A percentile compares a stretch with the other conserved stretches of the same genome.
These are phyloP conservation scores for Oryza meridionalis DNA, from an alignment of 176 grass and related monocot genomes.

Conservation along the genomic window DNA sequence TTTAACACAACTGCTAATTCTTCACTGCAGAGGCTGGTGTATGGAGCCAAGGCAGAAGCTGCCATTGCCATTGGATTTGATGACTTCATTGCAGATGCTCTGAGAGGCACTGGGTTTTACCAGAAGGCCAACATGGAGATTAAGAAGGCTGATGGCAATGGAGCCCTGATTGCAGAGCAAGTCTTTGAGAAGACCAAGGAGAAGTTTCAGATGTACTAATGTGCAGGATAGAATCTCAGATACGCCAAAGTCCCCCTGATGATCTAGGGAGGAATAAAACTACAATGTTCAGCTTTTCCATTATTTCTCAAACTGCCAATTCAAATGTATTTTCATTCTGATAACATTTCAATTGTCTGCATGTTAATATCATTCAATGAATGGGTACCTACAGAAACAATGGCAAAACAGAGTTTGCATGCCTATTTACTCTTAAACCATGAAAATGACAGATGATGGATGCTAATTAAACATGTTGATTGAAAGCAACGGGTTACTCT, in stretches of 20 bases:
- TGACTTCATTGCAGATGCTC: conserved; percentile 83
- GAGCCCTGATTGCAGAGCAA: conserved; percentile 72
- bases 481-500: not conserved
- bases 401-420: not conserved
- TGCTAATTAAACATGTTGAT: not conserved
- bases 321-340: not conserved
- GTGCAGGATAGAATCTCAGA: not conserved
- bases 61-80: conserved; percentile 84
- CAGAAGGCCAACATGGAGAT: conserved; percentile 80
- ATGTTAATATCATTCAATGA: not conserved
- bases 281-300: not conserved
- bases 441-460: not conserved
- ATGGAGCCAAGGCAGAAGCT: conserved; percentile 85
- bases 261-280: conserved; percentile 10
- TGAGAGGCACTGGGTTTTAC: conserved; percentile 77
- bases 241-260: conserved; percentile 21
- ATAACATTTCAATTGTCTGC: not conserved
- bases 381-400: not conserved
- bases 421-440: not conserved
- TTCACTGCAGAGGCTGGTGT: conserved; percentile 67
- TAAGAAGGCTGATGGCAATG: conserved; percentile 72
- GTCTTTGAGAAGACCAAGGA: conserved; percentile 83
- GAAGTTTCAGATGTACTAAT: conserved; percentile 80
- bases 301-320: not conserved
- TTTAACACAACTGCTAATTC: not conserved